Percentiles rank a stretch among this genome's conserved stretches.
These are phyloP conservation scores for Camelina laxa DNA, from an alignment of 345 rosid species.

Conservation along the genomic window DNA sequence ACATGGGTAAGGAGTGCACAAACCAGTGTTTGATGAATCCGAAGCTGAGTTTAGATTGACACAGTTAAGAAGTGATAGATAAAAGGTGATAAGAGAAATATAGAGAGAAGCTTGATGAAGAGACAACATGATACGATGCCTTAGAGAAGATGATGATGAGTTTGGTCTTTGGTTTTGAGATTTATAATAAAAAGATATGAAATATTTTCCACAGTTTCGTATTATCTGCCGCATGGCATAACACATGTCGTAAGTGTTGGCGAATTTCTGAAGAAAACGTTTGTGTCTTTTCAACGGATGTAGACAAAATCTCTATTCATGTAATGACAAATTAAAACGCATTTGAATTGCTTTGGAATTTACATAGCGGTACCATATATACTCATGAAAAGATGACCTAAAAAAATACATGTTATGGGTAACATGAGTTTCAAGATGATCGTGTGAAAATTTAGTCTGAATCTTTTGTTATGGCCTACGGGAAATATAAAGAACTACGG, in stretches of 20 bases:
- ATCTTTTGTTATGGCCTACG: background rate
- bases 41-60: constrained; percentile 34
- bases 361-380: background rate
- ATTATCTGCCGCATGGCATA: constrained; percentile 48
- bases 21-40: constrained; percentile 26
- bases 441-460: background rate
- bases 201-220: constrained; percentile 21
- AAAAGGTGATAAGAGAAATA: constrained; percentile 27
- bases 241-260: constrained; percentile 42
- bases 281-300: constrained; percentile 26
- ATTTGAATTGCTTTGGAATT: constrained; percentile 3
- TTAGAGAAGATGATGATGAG: constrained; percentile 15
- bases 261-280: constrained; percentile 35
- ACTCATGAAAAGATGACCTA: background rate
- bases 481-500: constrained; percentile 8
- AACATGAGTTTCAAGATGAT: constrained; percentile 16
- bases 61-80: constrained; percentile 21
- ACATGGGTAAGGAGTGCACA: constrained; percentile 48
- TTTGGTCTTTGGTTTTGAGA: constrained; percentile 24
- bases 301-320: constrained; percentile 37
- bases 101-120: constrained; percentile 28
- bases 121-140: constrained; percentile 20
- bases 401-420: constrained; percentile 17
- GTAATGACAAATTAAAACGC: constrained; percentile 26
- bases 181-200: constrained; percentile 15